Evolutionary conservation across 1,284 basidiomycete species (phyloP), one percentile per base, ranked within the genome.

Genomic region (Psilocybe mexicana): DNA sequence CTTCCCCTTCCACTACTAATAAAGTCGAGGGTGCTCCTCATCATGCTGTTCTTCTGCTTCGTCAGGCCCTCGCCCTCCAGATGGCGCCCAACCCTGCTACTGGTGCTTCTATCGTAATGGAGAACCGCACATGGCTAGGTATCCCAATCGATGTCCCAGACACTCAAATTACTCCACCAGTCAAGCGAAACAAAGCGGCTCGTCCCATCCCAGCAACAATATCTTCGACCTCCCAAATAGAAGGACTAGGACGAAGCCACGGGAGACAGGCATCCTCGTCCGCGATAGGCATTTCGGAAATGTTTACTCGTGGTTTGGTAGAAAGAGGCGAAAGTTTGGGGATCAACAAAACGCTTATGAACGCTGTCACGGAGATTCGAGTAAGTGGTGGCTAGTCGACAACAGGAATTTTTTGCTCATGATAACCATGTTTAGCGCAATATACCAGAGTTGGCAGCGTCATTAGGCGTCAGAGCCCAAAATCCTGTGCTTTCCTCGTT

Each of bases 21-120:
- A 69, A 72, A 36, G 60, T 68, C 42, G 70, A 70, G 38, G 67
- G 71, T 33, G 68, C 71, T 33, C 70, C 76, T 12, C 79, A 87
- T 63, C 87, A 88, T 59, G 76, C 86, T 12, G 80, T 78, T 12
- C 79, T 96, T 26, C 81, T 98, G 24, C 72, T 96, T 24, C 82
- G 85, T 30, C 95, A 98, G 71, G 95, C 94, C 0, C 71, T 92
- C 43, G 83, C 86, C 6, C 74, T 98, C 2, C 87, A 91, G 58
- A 83, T 90, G 72, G 82, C 90, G 2, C 86, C 90, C 2, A 87
- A 79, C 1, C 83, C 90, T 1, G 75, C 88, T 0, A 86, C 87
- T 0, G 94, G 93, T 6, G 83, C 85, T 24, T 83, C 89, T 5
- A 72, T 95, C 30, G 80, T 90, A 5, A 76, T 92, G 40, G 92